Base-by-base conservation (phyloP, 208 protist species). In the Sergeia podlipaevii region DNA sequence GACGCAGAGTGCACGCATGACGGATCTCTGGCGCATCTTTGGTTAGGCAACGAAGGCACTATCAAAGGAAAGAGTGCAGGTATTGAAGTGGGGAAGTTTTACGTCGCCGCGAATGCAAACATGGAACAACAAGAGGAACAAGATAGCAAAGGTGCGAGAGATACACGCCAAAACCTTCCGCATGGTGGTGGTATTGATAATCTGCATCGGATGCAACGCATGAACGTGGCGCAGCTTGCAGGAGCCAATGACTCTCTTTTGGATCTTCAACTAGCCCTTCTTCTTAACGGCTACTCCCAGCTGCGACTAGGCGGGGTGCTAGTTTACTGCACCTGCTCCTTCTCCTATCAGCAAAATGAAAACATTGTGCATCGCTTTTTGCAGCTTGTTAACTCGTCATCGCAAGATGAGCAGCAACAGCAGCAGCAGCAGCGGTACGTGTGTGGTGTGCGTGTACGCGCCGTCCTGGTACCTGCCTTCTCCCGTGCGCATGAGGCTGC, bases 311-410 rank as follows among this genome's bases (percentile, higher is more conserved):
- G 89, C 11, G 96, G 90, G 32, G 89, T 73, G 2, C 49, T 98
- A 8, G 89, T 97, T n/a, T 98, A 97, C 70, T 82, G 78, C 45
- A 97, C 93, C 17, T 98, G 96, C 70, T 92, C 89, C 53, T 91
- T 97, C 49, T 76, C 78, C 4, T 92, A 84, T 39, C 27, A 62
- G 18, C 92, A 98, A 41, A 94, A 97, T 56, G 95, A 98, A 48
- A 64, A 77, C 34, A 75, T 96, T 44, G 88, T 98, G 38, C 54
- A 42, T 2, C 60, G 70, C 6, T 89, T 93, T 39, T 39, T 97
- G 6, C 47, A 59, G 30, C 45, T 36, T 0, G 54, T 70, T 21
- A 74, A 74, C 51, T 39, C 24, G 8, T 21, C 15, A 21, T 1
- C 0, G 38, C 6, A 23, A 37, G 5, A 1, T 4, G 42, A 8